A percentile compares a stretch with the other conserved stretches of the same genome.
Conservation (phyloP, 2,329 filamentous ascomycete species). For the Trichoderma gracile region DNA sequence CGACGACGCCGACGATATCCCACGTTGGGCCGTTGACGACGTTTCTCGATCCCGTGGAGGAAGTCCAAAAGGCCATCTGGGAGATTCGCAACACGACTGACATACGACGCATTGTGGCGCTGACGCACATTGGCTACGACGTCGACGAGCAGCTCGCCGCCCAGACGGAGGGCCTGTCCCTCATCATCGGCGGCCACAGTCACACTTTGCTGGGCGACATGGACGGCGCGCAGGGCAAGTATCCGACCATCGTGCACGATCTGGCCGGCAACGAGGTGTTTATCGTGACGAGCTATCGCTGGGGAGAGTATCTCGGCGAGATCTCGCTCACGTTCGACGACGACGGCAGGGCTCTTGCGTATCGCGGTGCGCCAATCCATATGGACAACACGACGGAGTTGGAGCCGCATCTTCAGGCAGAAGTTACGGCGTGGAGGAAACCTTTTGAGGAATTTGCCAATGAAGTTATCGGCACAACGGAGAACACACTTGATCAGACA, state of each 20-base stretch:
- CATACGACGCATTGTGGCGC: slow-evolving; percentile 63
- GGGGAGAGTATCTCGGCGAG: slow-evolving; percentile 68
- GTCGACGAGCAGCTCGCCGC: slow-evolving; percentile 62
- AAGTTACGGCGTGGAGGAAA: slow-evolving; percentile 59
- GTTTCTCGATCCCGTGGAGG: slow-evolving; percentile 58
- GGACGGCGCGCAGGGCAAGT: slow-evolving; percentile 57
- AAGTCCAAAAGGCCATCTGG: slow-evolving; percentile 63
- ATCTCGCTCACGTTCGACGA: slow-evolving; percentile 66
- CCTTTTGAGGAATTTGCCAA: slow-evolving; percentile 62
- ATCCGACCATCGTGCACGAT: slow-evolving; percentile 64
- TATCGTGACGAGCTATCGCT: slow-evolving; percentile 66
- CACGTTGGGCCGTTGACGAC: slow-evolving; percentile 58
- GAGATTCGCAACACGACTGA: slow-evolving; percentile 62
- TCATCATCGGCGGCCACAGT: slow-evolving; percentile 66
- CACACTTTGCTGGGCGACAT: slow-evolving; percentile 62
- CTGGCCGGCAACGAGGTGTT: slow-evolving; percentile 66
- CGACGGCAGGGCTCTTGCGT: slow-evolving; percentile 61
- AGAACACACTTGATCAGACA: slow-evolving; percentile 59
- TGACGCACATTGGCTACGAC: slow-evolving; percentile 68
- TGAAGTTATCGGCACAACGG: slow-evolving; percentile 56
- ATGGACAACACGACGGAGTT: slow-evolving; percentile 61
- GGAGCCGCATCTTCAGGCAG: slow-evolving; percentile 56
- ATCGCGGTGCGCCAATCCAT: slow-evolving; percentile 65
- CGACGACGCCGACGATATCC: slow-evolving; percentile 59
- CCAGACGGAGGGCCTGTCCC: slow-evolving; percentile 62